Evolutionary conservation across 2,329 filamentous ascomycete species (phyloP).

Genomic region (Mycocentrospora acerina): DNA sequence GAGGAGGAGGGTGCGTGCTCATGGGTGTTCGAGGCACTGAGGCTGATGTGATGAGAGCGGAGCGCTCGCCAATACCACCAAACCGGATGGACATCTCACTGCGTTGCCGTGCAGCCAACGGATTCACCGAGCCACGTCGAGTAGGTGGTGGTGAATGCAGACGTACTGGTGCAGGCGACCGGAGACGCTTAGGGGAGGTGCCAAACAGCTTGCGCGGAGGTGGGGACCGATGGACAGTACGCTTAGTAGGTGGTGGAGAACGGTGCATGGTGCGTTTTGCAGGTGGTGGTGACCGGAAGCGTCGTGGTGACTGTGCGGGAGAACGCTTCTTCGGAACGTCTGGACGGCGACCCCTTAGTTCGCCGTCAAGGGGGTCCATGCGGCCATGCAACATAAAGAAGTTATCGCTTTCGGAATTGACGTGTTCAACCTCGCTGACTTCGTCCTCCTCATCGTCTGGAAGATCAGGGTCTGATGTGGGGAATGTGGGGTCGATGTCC

Average conservation of each 20-base stretch:
- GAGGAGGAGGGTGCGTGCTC: slow-evolving; percentile 21
- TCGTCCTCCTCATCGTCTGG: slow-evolving; percentile 71
- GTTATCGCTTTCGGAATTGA: slow-evolving; percentile 62
- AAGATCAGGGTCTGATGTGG: slow-evolving; percentile 85
- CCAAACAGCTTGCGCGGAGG: slow-evolving; percentile 62
- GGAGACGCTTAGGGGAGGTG: slow-evolving; percentile 68
- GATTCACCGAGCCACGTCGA: slow-evolving; percentile 46
- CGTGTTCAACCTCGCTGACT: slow-evolving; percentile 27
- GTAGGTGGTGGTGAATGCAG: slow-evolving; percentile 69
- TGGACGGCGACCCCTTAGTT: slow-evolving; percentile 38
- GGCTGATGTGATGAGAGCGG: slow-evolving; percentile 74
- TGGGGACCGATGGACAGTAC: slow-evolving; percentile 32
- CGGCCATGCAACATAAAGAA: slow-evolving; percentile 70
- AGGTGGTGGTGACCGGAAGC: slow-evolving; percentile 57
- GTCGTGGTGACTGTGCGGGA: slow-evolving; percentile 61
- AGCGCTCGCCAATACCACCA: slow-evolving; percentile 60
- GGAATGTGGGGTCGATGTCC: slow-evolving; percentile 90
- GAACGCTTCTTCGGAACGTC: slow-evolving; percentile 39
- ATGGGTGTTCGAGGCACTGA: slow-evolving; percentile 81
- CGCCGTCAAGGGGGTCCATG: slow-evolving; percentile 66
- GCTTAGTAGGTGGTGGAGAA: slow-evolving; percentile 15
- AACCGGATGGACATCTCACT: slow-evolving; percentile 47
- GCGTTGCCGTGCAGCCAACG: slow-evolving; percentile 37
- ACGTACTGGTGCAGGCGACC: slow-evolving; percentile 42
- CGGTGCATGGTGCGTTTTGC: slow-evolving; percentile 35